Evolutionary conservation across 768 basidiomycete genomes (phyloP), one percentile per base, ranked within the genome.

Genomic region (Leccinellum albellum): DNA sequence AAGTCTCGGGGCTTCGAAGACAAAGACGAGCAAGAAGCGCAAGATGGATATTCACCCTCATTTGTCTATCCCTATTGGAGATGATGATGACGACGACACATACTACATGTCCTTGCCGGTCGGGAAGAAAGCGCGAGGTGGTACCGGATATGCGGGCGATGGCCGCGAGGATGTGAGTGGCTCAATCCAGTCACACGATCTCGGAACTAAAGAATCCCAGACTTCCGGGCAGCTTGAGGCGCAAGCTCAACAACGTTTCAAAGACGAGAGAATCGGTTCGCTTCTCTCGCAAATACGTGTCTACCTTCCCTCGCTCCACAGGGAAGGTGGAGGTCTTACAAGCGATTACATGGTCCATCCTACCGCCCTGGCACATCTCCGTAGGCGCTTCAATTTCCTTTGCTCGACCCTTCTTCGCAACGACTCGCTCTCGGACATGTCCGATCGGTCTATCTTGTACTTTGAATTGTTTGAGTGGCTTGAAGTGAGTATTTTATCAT

Each of bases 311-410:
- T 88, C 87, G 37, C 74, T 93, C 10, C 82, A 88, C 61, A 84
- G 94, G 49, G 73, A 76, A 20, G 87, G 84, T 12, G 93, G 92
- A 15, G 86, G 86, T 37, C 83, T 82, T 60, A 82, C 92, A 2
- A 93, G 91, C 61, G 95, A 98, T 75, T 95, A 91, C 66, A 81
- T 94, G 65, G 87, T 89, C n/a, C 91, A 94, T 65, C 94, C 94
- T 2, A 95, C 93, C 3, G 84, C 94, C 3, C 77, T 98, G 35
- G 92, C 94, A 10, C 95, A 95, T 73, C 86, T 98, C 54, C 85
- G 95, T 42, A 77, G 95, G 61, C 82, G 94, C 32, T 97, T 97
- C 76, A 95, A 94, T 67, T 85, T 85, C 67, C 82, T 97, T 55
- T 87, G 89, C 64, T 93, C 89, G 60, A 83, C 87, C 33, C 82